Conservation (phyloP, 1,284 basidiomycete genomes). For the Ustilago sp. region DNA sequence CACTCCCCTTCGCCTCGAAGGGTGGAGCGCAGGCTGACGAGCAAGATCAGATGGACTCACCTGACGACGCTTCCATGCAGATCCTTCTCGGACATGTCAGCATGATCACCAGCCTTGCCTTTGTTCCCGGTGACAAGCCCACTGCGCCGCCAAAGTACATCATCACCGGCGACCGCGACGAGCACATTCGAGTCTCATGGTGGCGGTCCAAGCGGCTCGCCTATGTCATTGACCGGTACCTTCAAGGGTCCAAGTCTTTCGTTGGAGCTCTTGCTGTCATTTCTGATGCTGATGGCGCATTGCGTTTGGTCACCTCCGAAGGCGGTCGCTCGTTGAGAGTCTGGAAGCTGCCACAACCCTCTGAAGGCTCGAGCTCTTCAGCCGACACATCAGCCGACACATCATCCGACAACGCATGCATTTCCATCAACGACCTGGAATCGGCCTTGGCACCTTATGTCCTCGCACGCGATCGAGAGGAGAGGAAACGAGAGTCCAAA, state of each 20-base stretch:
- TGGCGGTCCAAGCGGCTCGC: slow-evolving; percentile 60
- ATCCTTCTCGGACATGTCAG: slow-evolving; percentile 64
- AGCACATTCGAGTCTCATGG: slow-evolving; percentile 67
- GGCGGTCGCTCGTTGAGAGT: slow-evolving; percentile 56
- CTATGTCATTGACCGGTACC: slow-evolving; percentile 60
- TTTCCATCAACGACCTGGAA: slow-evolving; percentile 42
- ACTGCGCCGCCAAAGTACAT: slow-evolving; percentile 44
- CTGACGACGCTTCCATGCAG: slow-evolving; percentile 43
- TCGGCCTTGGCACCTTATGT: slow-evolving; percentile 38
- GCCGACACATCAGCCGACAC: slow-evolving; percentile 12
- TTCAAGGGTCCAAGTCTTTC: slow-evolving; percentile 58
- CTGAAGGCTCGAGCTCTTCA: slow-evolving; percentile 5
- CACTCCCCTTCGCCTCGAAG: slow-evolving; percentile 14
- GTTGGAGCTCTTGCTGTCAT: slow-evolving; percentile 57
- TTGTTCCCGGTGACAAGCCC: slow-evolving; percentile 31
- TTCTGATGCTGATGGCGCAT: slow-evolving; percentile 18
- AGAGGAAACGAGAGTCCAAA: slow-evolving; percentile 44
- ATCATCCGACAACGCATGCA: slow-evolving; percentile 25
- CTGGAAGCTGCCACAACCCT: slow-evolving; percentile 45
- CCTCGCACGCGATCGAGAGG: slow-evolving; percentile 48
- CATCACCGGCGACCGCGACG: slow-evolving; percentile 65
- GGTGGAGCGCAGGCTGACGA: slow-evolving; percentile 17
- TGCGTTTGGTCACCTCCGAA: slow-evolving; percentile 54
- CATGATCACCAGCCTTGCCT: slow-evolving; percentile 61
- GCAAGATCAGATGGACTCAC: slow-evolving; percentile 52